Evolutionary conservation across 208 protist genomes (phyloP), one percentile per base, ranked within the genome.

Genomic region (Wallacemonas collosoma): DNA sequence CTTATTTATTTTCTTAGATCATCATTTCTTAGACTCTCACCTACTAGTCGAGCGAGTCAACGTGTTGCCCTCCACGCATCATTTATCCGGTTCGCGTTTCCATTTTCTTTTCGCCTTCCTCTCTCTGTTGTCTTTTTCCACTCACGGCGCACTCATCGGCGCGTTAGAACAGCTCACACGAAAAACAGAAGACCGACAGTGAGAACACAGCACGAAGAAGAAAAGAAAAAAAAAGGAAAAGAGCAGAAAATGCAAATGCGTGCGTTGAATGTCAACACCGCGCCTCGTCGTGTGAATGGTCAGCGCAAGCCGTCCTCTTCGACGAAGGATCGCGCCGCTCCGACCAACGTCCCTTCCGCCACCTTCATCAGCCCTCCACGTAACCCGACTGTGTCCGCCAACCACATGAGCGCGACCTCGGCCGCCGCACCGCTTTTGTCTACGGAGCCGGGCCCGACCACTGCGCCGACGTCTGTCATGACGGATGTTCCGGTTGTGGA

Each of bases 351-450:
- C 6, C 36, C 38, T 6, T 4, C 71, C 54, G 85, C 88, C 15
- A 89, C 83, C 6, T 90, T 85, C 74, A 69, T 91, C 55, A 83
- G 77, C 62, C 88, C 88, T 5, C 88, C 88, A 6, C 88, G 88
- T 61, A 84, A 84, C 76, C 56, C 72, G 14, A 53, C 35, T 47
- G 14, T 44, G 7, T 14, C 58, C 2, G 45, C 61, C 40, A 36
- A 44, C 57, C 5, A 36, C 72, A 45, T 44, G 8, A 38, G 12
- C 54, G 43, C 50, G 39, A 12, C 48, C 26, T 35, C 35, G 45
- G 38, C 38, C 62, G 35, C 53, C 38, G 38, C 12, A 6, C 45
- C 45, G 12, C 8, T 50, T 12, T 6, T 12, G 12, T 12, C 12
- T 6, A 50, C 45, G 8, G 45, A 50, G 45, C 8, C 45, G 0